Percentiles rank a stretch among this genome's conserved stretches.
These are phyloP conservation scores for Candida stauntonica DNA, from an alignment of 805 yeast species.

Conservation along the genomic window DNA sequence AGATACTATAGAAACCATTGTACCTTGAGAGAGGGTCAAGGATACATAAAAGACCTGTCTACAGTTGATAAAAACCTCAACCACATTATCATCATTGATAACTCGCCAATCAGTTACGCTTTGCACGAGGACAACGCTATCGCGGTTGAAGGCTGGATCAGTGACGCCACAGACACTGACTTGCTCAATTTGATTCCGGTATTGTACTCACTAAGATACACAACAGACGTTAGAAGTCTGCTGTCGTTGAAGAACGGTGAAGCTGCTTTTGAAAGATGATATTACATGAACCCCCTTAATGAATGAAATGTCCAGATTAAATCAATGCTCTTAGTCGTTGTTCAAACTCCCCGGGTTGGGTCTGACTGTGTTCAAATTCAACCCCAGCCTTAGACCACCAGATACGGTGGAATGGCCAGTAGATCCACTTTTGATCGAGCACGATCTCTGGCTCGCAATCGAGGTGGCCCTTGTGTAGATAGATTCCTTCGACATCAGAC, in stretches of 20 bases:
- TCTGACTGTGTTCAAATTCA: constrained; percentile 56
- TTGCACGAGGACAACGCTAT: constrained; percentile 85
- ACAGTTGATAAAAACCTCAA: constrained; percentile 50
- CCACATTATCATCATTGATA: constrained; percentile 77
- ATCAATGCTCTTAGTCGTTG: too few relatives aligned
- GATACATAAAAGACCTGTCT: constrained; percentile 75
- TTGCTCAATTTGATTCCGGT: constrained; percentile 78
- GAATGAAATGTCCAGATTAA: too few relatives aligned
- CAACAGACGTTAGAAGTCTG: constrained; percentile 80
- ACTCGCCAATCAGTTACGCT: constrained; percentile 87
- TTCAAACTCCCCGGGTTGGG: constrained; percentile 38
- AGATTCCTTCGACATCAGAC: constrained; percentile 9
- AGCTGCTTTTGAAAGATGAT: constrained; percentile 42
- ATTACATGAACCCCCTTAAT: background rate
- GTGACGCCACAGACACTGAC: constrained; percentile 89
- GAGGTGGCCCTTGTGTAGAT: constrained; percentile 8
- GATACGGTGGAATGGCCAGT: constrained; percentile 2
- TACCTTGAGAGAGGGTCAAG: constrained; percentile 69
- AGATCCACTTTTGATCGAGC: constrained; percentile 2
- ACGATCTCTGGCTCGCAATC: constrained; percentile 2
- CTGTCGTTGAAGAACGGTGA: constrained; percentile 75
- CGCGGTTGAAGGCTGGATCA: constrained; percentile 95
- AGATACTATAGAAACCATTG: constrained; percentile 81
- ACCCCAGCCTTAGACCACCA: constrained; percentile 33
- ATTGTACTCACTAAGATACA: constrained; percentile 66